These are phyloP conservation scores for Aspergillus quadrilineatus DNA, from an alignment of 2,329 filamentous ascomycete genomes.

Conservation along the genomic window DNA sequence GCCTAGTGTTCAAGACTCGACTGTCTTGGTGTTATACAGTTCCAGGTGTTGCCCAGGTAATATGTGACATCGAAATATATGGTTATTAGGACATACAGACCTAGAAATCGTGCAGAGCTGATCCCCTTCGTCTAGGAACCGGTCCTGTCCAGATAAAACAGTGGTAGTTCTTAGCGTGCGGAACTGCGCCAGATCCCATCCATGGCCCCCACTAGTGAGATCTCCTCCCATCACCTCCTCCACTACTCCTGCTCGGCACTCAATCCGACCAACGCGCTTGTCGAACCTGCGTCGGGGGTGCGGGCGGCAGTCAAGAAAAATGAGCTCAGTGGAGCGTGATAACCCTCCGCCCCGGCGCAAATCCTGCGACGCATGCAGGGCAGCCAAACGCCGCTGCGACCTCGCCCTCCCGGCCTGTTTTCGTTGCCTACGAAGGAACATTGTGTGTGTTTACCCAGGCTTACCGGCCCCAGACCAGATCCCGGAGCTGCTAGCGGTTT, in stretches of 20 bases:
- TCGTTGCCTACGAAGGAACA: conserved; percentile 51
- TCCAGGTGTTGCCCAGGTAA: too few relatives aligned
- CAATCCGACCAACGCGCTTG: not conserved
- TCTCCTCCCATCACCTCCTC: not conserved
- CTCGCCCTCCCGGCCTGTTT: conserved; percentile 53
- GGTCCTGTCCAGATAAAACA: not conserved
- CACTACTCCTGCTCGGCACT: not conserved
- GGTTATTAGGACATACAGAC: too few relatives aligned
- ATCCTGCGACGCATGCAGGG: conserved; percentile 58
- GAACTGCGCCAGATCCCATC: not conserved
- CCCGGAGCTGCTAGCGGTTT: not conserved
- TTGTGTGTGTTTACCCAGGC: conserved; percentile 51
- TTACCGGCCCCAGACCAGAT: conserved; percentile 17
- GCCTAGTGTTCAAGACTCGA: too few relatives aligned
- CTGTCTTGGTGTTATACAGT: too few relatives aligned
- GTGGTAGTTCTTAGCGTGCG: not conserved
- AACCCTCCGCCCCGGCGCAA: conserved; percentile 51
- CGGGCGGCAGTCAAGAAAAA: not conserved
- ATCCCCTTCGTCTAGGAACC: not conserved
- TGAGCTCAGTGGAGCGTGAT: conserved; percentile 38
- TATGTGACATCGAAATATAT: too few relatives aligned
- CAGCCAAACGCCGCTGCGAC: conserved; percentile 59
- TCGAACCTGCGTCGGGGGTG: not conserved
- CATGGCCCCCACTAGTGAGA: conserved; percentile 1
- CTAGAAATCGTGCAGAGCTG: too few relatives aligned